These are phyloP conservation scores for Coemansia sp. DNA, from an alignment of 192 early-diverging fungal species.

Conservation along the genomic window DNA sequence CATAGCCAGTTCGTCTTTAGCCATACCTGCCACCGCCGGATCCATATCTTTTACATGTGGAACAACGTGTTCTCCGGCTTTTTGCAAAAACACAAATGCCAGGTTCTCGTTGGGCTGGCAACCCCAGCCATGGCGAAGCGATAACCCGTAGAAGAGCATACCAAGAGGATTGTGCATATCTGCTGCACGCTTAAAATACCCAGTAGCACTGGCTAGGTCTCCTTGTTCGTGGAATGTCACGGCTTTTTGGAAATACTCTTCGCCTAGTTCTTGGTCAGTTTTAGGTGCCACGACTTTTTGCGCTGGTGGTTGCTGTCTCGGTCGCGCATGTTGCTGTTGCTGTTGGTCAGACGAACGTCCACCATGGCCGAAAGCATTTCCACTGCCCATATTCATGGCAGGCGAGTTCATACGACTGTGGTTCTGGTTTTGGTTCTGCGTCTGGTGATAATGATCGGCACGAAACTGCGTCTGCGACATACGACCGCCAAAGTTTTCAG, in stretches of 20 bases:
- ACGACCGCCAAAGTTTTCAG: neutral
- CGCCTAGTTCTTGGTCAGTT: slow-evolving; percentile 49
- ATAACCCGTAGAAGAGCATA: slow-evolving; percentile 72
- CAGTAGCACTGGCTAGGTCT: slow-evolving; percentile 69
- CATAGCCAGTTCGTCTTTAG: slow-evolving; percentile 67
- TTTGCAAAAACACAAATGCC: slow-evolving; percentile 71
- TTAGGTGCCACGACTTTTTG: slow-evolving; percentile 4
- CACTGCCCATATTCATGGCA: neutral
- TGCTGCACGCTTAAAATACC: slow-evolving; percentile 69
- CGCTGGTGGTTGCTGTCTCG: neutral
- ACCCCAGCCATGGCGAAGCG: slow-evolving; percentile 78
- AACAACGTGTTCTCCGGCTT: slow-evolving; percentile 66
- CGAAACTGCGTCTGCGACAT: neutral
- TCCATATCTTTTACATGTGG: slow-evolving; percentile 62
- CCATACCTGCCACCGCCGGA: slow-evolving; percentile 59
- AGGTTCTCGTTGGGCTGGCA: slow-evolving; percentile 65
- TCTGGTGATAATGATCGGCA: neutral
- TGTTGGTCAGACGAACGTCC: slow-evolving; percentile 12
- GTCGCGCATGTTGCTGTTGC: slow-evolving; percentile 3
- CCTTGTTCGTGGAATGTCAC: slow-evolving; percentile 69
- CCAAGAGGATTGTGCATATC: slow-evolving; percentile 64
- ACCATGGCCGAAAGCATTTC: too few species aligned
- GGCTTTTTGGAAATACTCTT: slow-evolving; percentile 66
- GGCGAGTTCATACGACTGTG: slow-evolving; percentile 7
- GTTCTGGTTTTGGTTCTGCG: neutral